Percentiles rank a stretch among this genome's conserved stretches.
Conservation (phyloP, 768 basidiomycete genomes). For the Tricholoma sp. region DNA sequence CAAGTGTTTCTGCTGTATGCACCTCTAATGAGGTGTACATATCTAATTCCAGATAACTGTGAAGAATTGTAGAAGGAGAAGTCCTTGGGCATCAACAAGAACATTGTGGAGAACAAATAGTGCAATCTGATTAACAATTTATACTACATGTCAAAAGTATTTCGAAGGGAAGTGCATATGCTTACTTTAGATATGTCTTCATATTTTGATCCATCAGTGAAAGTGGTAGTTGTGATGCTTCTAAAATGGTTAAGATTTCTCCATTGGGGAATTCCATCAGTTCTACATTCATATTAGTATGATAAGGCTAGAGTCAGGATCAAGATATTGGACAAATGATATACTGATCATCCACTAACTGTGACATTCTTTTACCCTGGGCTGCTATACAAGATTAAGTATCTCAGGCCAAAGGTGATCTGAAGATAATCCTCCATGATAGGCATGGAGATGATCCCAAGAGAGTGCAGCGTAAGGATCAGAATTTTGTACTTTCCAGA, state of each 20-base stretch:
- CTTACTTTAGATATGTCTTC: slow-evolving; percentile 10
- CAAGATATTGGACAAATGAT: neutral
- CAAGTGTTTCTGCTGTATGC: slow-evolving; percentile 26
- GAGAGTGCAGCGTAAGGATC: slow-evolving; percentile 29
- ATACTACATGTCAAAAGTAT: no score
- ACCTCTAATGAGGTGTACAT: slow-evolving; percentile 17
- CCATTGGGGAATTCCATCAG: slow-evolving; percentile 7
- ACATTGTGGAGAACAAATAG: neutral
- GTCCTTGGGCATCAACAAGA: neutral
- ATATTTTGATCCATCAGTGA: slow-evolving; percentile 10
- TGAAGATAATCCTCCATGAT: slow-evolving; percentile 26
- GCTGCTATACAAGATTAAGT: slow-evolving; percentile 14
- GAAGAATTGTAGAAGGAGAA: slow-evolving; percentile 3
- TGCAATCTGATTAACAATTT: neutral
- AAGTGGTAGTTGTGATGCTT: slow-evolving; percentile 7
- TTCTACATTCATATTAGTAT: neutral
- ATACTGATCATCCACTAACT: slow-evolving; percentile 22
- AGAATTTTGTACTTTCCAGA: slow-evolving; percentile 30
- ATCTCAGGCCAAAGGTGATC: slow-evolving; percentile 26
- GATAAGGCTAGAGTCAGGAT: neutral
- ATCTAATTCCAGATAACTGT: slow-evolving; percentile 17
- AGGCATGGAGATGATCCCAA: slow-evolving; percentile 35
- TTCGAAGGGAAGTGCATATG: no score
- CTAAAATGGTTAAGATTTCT: slow-evolving; percentile 7
- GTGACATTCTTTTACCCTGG: slow-evolving; percentile 5